Evolutionary conservation across 768 basidiomycete genomes (phyloP).

Genomic region (Hericium rajendrae): DNA sequence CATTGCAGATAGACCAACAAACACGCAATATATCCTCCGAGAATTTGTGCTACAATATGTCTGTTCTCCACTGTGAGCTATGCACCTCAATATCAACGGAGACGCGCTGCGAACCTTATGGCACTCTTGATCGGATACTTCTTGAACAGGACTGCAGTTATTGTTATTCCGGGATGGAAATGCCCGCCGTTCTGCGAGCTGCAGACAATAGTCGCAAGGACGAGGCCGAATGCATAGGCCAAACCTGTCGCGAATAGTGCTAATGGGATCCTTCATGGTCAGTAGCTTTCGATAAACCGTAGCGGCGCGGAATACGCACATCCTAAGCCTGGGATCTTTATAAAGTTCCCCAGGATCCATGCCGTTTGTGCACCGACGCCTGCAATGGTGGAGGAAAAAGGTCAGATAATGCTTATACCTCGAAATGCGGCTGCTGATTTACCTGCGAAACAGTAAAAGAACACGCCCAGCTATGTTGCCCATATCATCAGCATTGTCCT

Average conservation of each 20-base stretch:
- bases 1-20: conserved; percentile 23
- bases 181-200: conserved; percentile 29
- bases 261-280: conserved; percentile 3
- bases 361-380: conserved; percentile 27
- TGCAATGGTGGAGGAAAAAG: not conserved
- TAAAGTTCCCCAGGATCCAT: conserved; percentile 20
- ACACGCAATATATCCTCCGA: conserved; percentile 21
- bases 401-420: not conserved
- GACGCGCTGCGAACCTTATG: conserved; percentile 20
- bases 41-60: not conserved
- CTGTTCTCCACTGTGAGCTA: conserved; percentile 17
- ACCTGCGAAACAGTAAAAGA: conserved; percentile 12
- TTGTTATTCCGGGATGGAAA: conserved; percentile 48
- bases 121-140: conserved; percentile 47
- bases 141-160: conserved; percentile 40
- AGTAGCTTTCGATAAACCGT: not conserved
- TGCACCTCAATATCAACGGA: too few relatives aligned
- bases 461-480: conserved; percentile 6
- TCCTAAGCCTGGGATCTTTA: conserved; percentile 16
- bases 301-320: conserved; percentile 17
- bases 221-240: conserved; percentile 29
- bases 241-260: conserved; percentile 26
- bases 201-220: conserved; percentile 26
- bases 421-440: not conserved
- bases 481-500: not conserved